phyloP scores from a whole-genome alignment of 352 stramenopile species.

The Saprolegnia parasitica region DNA sequence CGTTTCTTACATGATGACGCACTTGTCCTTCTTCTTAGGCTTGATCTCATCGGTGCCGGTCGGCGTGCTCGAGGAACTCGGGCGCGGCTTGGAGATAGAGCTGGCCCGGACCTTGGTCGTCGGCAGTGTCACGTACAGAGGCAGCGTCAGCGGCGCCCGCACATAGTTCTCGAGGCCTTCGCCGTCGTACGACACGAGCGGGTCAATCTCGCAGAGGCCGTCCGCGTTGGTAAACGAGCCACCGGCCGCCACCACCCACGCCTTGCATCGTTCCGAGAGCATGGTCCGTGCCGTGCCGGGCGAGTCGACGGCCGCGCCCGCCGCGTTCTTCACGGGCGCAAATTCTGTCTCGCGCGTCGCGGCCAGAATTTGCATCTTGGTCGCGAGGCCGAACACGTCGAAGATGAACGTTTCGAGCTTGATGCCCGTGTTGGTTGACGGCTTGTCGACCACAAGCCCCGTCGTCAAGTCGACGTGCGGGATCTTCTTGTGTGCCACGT shows the following conservation, averaged over 20 bases:
- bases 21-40: constrained; percentile 6
- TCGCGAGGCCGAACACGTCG: constrained; percentile 95
- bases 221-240: constrained; percentile 32
- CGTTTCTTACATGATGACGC: background rate
- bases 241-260: constrained; percentile 48
- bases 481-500: constrained; percentile 98
- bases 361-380: constrained; percentile 92
- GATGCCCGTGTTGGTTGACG: constrained; percentile 89
- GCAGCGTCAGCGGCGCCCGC: constrained; percentile 15
- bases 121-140: background rate
- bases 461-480: constrained; percentile 68
- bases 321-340: constrained; percentile 89
- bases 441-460: constrained; percentile 39
- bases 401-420: constrained; percentile 99
- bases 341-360: constrained; percentile 91
- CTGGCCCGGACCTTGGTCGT: background rate
- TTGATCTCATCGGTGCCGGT: background rate
- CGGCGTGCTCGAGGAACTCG: background rate
- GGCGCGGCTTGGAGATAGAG: constrained; percentile 2
- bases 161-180: constrained; percentile 55
- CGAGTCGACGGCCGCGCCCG: constrained; percentile 67
- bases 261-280: constrained; percentile 53
- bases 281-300: constrained; percentile 77
- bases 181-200: constrained; percentile 82
- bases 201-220: constrained; percentile 66